Base-by-base conservation (phyloP, 2,329 filamentous ascomycete genomes). In the Trichophyton simii region DNA sequence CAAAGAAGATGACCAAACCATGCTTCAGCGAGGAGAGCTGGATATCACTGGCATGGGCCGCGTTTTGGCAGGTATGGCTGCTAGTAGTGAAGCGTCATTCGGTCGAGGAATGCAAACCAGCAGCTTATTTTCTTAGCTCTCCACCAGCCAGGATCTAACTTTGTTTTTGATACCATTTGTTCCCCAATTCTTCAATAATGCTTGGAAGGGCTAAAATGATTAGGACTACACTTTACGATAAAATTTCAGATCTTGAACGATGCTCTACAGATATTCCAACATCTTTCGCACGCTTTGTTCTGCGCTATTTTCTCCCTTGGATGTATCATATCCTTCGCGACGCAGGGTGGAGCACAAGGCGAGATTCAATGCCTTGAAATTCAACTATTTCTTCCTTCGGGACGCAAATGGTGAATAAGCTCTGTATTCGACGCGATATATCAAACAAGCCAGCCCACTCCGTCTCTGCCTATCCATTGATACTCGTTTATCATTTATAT, bases 381-480 rank as follows among this genome's bases (percentile, higher is more conserved):
- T 72, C 70, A 38, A 52, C 66, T 63, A 61, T 65, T 64, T 63
- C 66, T n/a, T 36, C 54, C 57, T 48, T 65, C 71, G 7, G 25
- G 46, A 5, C 48, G 28, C 28, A 3, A 31, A 25, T 57, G 58
- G 25, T 44, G 61, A 72, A 74, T 75, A 74, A 74, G 77, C 77
- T 79, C 77, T 79, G 77, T 79, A 79, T 79, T 77, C 72, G 75
- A 73, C 71, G 77, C 77, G 77, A 78, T 71, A 79, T 70, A 79
- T 78, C 68, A 72, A 78, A 61, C 41, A 48, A 36, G 25, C 54
- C 41, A 42, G 42, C 46, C 28, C 52, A 9, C 6, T 55, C 18
- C 28, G 13, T 34, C 52, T n/a, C 52, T 25, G 28, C n/a, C 52
- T 34, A 36, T 7, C 52, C n/a, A 34, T 36, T 25, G n/a, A 36